phyloP scores from a whole-genome alignment of 345 rosid species.

The Arabis alpina region DNA sequence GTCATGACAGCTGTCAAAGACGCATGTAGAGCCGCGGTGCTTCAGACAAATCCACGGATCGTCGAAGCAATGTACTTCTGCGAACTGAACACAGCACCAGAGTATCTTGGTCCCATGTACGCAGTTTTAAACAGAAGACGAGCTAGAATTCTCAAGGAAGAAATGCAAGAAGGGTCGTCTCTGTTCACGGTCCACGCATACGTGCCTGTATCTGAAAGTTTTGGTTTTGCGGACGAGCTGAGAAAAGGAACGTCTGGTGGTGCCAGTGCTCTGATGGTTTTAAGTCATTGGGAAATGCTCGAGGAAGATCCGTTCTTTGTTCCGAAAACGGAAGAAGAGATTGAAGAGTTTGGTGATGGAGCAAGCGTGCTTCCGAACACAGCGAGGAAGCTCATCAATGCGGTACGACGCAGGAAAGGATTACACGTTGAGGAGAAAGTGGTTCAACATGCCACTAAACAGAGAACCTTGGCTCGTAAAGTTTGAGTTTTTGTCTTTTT shows the following conservation, averaged over 20 bases:
- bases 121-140: constrained; percentile 80
- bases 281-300: constrained; percentile 91
- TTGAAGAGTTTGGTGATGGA: constrained; percentile 90
- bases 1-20: constrained; percentile 89
- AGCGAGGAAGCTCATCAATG: constrained; percentile 79
- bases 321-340: constrained; percentile 86
- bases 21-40: constrained; percentile 79
- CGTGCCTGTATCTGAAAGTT: constrained; percentile 85
- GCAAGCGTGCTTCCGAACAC: constrained; percentile 85
- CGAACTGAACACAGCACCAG: constrained; percentile 78
- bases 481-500: constrained; percentile 31
- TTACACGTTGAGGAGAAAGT: constrained; percentile 89
- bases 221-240: constrained; percentile 88
- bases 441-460: constrained; percentile 84
- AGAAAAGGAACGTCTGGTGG: constrained; percentile 87
- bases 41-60: constrained; percentile 69
- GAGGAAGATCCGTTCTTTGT: constrained; percentile 90
- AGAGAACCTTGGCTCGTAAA: constrained; percentile 82
- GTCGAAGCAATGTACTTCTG: constrained; percentile 97
- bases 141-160: constrained; percentile 86
- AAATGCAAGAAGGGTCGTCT: constrained; percentile 90
- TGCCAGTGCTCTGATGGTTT: constrained; percentile 82
- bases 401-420: constrained; percentile 78
- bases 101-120: constrained; percentile 76
- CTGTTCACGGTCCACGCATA: constrained; percentile 79